phyloP scores from a whole-genome alignment of 2,329 filamentous ascomycete species.

The Lecanicillium sp. region DNA sequence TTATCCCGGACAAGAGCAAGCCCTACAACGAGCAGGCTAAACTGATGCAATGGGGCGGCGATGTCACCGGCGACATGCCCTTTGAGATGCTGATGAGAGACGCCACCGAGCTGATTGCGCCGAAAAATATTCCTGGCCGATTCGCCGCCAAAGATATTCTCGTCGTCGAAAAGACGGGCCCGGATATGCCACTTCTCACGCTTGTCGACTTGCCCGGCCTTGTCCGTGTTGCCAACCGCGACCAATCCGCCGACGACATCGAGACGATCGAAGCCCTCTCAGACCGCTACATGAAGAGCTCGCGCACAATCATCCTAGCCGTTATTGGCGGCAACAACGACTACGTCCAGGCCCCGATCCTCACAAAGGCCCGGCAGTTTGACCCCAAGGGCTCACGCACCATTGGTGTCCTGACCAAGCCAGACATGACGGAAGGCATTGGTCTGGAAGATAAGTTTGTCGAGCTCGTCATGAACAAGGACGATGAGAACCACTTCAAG shows the following conservation, averaged over 20 bases:
- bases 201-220: constrained; percentile 56
- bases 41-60: constrained; percentile 40
- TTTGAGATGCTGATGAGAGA: constrained; percentile 44
- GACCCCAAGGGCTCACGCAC: constrained; percentile 41
- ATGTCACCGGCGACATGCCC: constrained; percentile 33
- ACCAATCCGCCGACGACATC: constrained; percentile 46
- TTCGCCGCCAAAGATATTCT: constrained; percentile 47
- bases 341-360: constrained; percentile 44
- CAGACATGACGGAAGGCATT: constrained; percentile 44
- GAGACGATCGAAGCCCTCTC: constrained; percentile 43
- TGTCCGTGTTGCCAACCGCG: constrained; percentile 43
- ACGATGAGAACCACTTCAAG: constrained; percentile 41
- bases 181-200: constrained; percentile 51
- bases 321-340: constrained; percentile 49
- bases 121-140: constrained; percentile 39
- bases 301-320: constrained; percentile 47
- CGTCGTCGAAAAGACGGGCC: constrained; percentile 51
- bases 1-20: constrained; percentile 45
- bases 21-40: constrained; percentile 37
- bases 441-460: constrained; percentile 47
- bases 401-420: constrained; percentile 45
- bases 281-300: constrained; percentile 47
- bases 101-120: constrained; percentile 43
- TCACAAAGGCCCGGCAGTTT: constrained; percentile 42
- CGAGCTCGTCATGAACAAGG: constrained; percentile 42